Evolutionary conservation across 345 rosid species (phyloP).

Genomic region (Orychophragmus violaceus): DNA sequence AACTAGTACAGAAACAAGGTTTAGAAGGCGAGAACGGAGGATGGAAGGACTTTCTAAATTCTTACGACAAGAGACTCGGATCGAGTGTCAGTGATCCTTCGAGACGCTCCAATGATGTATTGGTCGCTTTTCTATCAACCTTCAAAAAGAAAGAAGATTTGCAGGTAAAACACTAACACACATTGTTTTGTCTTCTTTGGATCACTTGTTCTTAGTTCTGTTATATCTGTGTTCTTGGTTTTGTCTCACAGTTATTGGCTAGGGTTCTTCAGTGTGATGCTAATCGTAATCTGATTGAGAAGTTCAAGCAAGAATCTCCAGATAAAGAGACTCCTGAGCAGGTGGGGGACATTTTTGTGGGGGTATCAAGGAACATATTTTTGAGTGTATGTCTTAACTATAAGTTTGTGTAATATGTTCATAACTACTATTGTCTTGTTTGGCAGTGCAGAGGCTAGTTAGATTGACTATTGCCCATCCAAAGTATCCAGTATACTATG

Average conservation of each 20-base stretch:
- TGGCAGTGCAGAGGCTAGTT: slow-evolving; percentile 75
- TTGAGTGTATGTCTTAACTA: neutral
- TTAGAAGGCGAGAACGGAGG: slow-evolving; percentile 48
- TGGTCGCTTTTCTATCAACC: slow-evolving; percentile 56
- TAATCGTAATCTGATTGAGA: slow-evolving; percentile 39
- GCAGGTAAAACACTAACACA: slow-evolving; percentile 37
- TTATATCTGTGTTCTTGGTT: no score
- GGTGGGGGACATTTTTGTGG: slow-evolving; percentile 37
- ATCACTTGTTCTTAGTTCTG: neutral
- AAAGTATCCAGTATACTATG: slow-evolving; percentile 36
- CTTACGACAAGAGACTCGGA: slow-evolving; percentile 51
- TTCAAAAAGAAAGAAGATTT: slow-evolving; percentile 40
- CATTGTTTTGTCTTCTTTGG: neutral
- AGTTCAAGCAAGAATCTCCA: slow-evolving; percentile 32
- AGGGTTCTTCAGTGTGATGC: slow-evolving; percentile 38
- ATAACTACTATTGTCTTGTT: slow-evolving; percentile 34
- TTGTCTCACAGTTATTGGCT: slow-evolving; percentile 52
- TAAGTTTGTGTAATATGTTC: slow-evolving; percentile 28
- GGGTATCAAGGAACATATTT: no score
- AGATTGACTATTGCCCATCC: slow-evolving; percentile 61
- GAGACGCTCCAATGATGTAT: slow-evolving; percentile 44
- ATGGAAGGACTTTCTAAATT: slow-evolving; percentile 69
- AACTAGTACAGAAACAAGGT: slow-evolving; percentile 50
- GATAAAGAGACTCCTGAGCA: slow-evolving; percentile 54
- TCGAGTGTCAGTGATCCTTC: slow-evolving; percentile 66